phyloP scores from a whole-genome alignment of 768 basidiomycete species.

The Lactarius hatsudake region DNA sequence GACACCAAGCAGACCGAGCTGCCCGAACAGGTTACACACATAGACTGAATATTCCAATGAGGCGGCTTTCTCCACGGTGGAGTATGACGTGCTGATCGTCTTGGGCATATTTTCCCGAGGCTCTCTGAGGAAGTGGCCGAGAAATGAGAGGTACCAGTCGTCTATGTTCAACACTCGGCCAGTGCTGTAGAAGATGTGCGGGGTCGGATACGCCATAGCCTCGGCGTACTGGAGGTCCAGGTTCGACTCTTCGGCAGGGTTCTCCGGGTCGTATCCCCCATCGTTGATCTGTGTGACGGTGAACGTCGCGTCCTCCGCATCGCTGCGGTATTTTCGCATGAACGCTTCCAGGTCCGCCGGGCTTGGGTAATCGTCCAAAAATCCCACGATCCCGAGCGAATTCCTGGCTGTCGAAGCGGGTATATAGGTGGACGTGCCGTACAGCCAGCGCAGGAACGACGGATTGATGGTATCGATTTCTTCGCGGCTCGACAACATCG shows the following conservation, averaged over 20 bases:
- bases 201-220: background rate
- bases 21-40: background rate
- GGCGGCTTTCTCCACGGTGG: background rate
- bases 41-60: background rate
- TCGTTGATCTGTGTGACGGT: background rate
- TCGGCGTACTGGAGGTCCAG: background rate
- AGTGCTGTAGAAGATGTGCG: background rate
- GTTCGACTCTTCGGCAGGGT: background rate
- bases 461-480: background rate
- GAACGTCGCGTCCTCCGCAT: background rate
- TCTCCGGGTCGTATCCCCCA: background rate
- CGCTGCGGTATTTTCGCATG: background rate
- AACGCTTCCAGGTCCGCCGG: background rate
- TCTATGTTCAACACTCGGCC: background rate
- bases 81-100: background rate
- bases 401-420: background rate
- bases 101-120: too few species aligned
- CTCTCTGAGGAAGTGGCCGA: background rate
- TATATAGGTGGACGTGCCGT: background rate
- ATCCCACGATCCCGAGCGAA: background rate
- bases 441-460: background rate
- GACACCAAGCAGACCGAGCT: background rate
- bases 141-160: background rate
- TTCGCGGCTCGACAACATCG: background rate
- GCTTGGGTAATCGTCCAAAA: background rate